These are phyloP conservation scores for Dysphania ambrosioides DNA, from an alignment of 148 eudicot genomes.

Conservation along the genomic window DNA sequence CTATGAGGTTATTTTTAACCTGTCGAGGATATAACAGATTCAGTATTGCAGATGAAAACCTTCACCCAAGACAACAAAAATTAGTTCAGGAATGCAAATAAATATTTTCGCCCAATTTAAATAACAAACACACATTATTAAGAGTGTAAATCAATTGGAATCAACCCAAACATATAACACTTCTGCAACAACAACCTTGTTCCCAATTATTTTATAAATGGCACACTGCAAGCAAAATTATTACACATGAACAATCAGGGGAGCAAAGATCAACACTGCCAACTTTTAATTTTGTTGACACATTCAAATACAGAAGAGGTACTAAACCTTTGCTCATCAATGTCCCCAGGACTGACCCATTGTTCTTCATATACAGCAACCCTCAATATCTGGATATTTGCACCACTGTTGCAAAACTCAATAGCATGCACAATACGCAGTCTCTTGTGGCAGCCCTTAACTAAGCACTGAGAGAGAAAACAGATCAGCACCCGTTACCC, in stretches of 20 bases:
- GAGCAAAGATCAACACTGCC: not conserved
- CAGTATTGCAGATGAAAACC: not conserved
- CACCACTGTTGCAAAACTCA: constrained; percentile 84
- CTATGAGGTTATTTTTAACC: too few relatives aligned
- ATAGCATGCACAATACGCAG: constrained; percentile 92
- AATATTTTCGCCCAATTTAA: too few relatives aligned
- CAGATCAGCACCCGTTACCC: constrained; percentile 13
- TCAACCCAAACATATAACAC: not conserved
- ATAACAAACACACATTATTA: not conserved
- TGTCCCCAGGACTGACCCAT: constrained; percentile 82
- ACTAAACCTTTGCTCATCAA: constrained; percentile 65
- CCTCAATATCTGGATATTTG: constrained; percentile 86
- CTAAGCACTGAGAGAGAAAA: constrained; percentile 70
- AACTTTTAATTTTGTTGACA: too few relatives aligned
- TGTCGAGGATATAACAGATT: too few relatives aligned
- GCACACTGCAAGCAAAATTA: not conserved
- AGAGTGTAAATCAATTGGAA: not conserved
- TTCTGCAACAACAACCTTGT: not conserved
- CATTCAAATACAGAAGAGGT: not conserved
- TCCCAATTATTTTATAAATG: not conserved
- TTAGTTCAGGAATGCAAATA: too few relatives aligned
- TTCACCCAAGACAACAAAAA: not conserved
- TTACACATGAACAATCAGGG: not conserved
- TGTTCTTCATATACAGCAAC: constrained; percentile 96
- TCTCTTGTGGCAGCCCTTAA: constrained; percentile 98